A percentile compares a stretch with the other conserved stretches of the same genome.
Conservation (phyloP, 176 grass and related monocot genomes). For the Cocos nucifera region DNA sequence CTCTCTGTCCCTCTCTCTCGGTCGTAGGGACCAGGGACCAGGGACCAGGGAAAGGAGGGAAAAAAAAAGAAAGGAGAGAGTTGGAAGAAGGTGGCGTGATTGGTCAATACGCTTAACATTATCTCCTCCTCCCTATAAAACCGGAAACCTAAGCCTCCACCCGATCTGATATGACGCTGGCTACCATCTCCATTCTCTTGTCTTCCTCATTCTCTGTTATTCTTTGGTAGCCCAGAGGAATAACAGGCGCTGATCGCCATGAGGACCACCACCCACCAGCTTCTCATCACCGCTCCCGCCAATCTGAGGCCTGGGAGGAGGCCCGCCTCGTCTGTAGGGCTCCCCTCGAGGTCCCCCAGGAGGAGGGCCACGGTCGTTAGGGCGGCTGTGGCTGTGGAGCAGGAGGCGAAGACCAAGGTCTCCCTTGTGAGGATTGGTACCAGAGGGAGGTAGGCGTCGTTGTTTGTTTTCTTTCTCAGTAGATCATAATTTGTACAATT, state of each 20-base stretch:
- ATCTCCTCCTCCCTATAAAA: slow-evolving; percentile 44
- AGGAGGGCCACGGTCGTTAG: slow-evolving; percentile 25
- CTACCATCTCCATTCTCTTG: not conserved
- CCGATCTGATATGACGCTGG: slow-evolving; percentile 1
- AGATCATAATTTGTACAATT: not conserved
- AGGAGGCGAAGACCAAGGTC: slow-evolving; percentile 66
- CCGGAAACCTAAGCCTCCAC: slow-evolving; percentile 1
- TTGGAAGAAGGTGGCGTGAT: slow-evolving; percentile 14
- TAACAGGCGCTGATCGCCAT: slow-evolving; percentile 28
- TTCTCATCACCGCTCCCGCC: slow-evolving; percentile 33
- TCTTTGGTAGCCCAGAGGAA: not conserved
- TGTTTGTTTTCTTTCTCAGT: not conserved
- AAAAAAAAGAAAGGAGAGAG: too few relatives aligned
- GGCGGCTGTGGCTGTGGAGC: slow-evolving; percentile 63
- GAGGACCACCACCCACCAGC: slow-evolving; percentile 36
- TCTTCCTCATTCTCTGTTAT: not conserved
- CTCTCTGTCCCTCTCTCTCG: too few relatives aligned
- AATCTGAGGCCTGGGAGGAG: slow-evolving; percentile 14
- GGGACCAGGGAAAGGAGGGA: too few relatives aligned
- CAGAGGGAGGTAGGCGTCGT: slow-evolving; percentile 59
- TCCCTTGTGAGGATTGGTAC: slow-evolving; percentile 90
- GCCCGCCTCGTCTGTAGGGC: slow-evolving; percentile 18
- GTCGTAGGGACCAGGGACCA: too few relatives aligned
- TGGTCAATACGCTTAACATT: slow-evolving; percentile 51
- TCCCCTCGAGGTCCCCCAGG: slow-evolving; percentile 11